Evolutionary conservation across 441 rosid species (phyloP), one percentile per base, ranked within the genome.

Genomic region (Geranium incanum): DNA sequence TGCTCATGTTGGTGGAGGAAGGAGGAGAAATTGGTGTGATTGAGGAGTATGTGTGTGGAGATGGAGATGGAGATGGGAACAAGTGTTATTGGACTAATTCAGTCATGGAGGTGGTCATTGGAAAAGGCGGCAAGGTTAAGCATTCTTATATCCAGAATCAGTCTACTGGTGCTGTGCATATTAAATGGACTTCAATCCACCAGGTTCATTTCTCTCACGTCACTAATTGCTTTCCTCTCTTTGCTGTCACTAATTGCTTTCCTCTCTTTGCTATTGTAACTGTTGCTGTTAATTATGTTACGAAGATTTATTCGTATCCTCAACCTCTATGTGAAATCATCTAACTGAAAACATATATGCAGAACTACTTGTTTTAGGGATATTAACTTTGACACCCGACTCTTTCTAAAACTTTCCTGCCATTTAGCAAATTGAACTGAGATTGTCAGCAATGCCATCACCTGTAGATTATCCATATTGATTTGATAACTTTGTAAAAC

Each of bases 131-230:
- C 0, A 87, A 81, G 68, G 83, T 91, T 67, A 82, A 73, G 73
- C 98, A 91, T 84, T 89, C 98, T 0, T 91, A 91, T 75, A 68
- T 93, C 71, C 98, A 93, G 83, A 86, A 74, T 69, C 96, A 91
- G 73, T 93, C 97, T 33, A 68, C 77, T 70, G 79, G 72, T 85
- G 78, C 97, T 76, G 96, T 91, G 69, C 98, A 91, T 79, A 81
- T 85, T 68, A 93, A 93, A 80, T 93, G 97, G 98, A 93, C 95
- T 80, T 85, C 84, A 0, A 92, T 91, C 39, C 82, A 80, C 69
- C 97, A 93, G 93, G 96, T 93, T 36, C 74, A 15, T 78, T 67
- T 18, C 52, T 8, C 21, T 16, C 8, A 21, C 21, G 21, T 21
- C 21, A 11, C 55, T 67, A 5, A 45, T 50, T 50, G 59, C 59